These are phyloP conservation scores for Lentinula guzmanii DNA, from an alignment of 768 basidiomycete species.

Conservation along the genomic window DNA sequence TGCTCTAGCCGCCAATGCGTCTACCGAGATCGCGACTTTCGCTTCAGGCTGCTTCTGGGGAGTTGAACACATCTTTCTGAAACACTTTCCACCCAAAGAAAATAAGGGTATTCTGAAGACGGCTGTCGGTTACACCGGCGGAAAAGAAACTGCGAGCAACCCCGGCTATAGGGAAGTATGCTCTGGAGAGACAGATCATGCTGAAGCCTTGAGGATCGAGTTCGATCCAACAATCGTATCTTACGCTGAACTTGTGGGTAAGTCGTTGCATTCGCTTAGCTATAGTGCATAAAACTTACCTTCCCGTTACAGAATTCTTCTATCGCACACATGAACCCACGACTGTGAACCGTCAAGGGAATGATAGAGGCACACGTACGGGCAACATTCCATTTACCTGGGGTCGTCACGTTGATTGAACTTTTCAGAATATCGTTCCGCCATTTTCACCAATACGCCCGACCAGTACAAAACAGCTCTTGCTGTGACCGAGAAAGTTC, in stretches of 20 bases:
- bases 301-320: slow-evolving; percentile 66
- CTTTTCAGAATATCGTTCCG: slow-evolving; percentile 81
- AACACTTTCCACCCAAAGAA: slow-evolving; percentile 65
- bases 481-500: slow-evolving; percentile 76
- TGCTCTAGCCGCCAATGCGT: background rate
- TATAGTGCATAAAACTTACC: background rate
- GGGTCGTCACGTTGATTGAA: background rate
- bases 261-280: slow-evolving; percentile 20
- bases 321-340: slow-evolving; percentile 94
- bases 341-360: slow-evolving; percentile 73
- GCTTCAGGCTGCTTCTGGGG: slow-evolving; percentile 81
- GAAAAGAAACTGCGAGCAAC: slow-evolving; percentile 42
- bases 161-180: slow-evolving; percentile 78
- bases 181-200: slow-evolving; percentile 76
- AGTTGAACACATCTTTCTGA: slow-evolving; percentile 78
- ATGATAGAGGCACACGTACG: slow-evolving; percentile 73
- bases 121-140: slow-evolving; percentile 77
- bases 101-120: slow-evolving; percentile 74
- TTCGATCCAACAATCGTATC: slow-evolving; percentile 75
- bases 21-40: slow-evolving; percentile 38
- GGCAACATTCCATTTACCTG: slow-evolving; percentile 10
- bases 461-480: slow-evolving; percentile 72
- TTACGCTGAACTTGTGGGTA: slow-evolving; percentile 85
- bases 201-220: slow-evolving; percentile 82
- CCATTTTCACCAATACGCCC: slow-evolving; percentile 73